Evolutionary conservation across 202 grass and related monocot species (phyloP).

Genomic region (Bolboschoenoplectus hybrid): DNA sequence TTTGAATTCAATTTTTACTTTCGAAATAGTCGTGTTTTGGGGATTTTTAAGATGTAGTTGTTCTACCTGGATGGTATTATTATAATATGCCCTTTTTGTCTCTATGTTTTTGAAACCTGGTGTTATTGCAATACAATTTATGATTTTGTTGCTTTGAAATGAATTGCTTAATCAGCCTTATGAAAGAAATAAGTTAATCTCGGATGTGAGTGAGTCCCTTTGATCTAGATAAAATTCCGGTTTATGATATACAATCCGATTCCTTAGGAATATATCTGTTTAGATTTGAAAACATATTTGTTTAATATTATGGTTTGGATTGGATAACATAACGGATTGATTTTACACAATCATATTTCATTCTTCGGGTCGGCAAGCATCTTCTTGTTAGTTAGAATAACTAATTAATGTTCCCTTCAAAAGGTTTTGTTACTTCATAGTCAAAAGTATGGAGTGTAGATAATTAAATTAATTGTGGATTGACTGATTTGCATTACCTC

Average conservation of each 20-base stretch:
- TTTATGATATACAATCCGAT: background rate
- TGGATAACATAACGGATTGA: no score
- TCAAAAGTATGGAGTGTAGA: background rate
- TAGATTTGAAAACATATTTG: background rate
- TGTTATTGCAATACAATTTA: slow-evolving; percentile 2
- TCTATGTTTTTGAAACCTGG: background rate
- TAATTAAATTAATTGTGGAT: background rate
- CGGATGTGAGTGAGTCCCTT: no score
- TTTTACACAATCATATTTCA: no score
- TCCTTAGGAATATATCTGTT: background rate
- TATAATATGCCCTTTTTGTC: slow-evolving; percentile 11
- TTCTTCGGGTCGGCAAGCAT: background rate
- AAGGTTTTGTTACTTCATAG: background rate
- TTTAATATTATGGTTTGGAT: no score
- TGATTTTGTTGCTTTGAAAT: slow-evolving; percentile 10
- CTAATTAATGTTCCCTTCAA: no score
- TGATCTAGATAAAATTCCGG: background rate
- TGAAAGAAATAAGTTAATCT: background rate
- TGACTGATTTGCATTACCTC: background rate
- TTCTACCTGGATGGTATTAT: background rate
- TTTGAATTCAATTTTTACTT: slow-evolving; percentile 2
- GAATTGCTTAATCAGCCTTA: background rate
- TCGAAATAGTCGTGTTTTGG: slow-evolving; percentile 25
- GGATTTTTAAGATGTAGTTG: slow-evolving; percentile 16
- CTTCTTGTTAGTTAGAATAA: background rate